Percentiles rank a stretch among this genome's conserved stretches.
Evolutionary conservation across 495 filamentous ascomycete genomes (phyloP).

Genomic region (Penicillium silybi): DNA sequence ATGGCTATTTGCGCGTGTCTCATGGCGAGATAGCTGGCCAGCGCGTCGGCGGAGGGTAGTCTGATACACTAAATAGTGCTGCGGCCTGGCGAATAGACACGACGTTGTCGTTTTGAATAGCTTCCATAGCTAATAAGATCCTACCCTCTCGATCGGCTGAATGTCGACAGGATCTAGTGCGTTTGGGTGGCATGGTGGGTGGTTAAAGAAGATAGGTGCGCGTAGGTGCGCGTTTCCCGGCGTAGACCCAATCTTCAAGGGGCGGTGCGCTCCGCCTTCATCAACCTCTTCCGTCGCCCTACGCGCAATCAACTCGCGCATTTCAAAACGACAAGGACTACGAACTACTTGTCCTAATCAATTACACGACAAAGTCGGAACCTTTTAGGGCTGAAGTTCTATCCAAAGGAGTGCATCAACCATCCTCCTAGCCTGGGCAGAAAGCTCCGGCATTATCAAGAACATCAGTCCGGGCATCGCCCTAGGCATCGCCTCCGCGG

Average conservation of each 20-base stretch:
- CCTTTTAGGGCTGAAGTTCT: background rate
- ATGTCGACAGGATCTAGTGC: too few species aligned
- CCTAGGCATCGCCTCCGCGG: background rate
- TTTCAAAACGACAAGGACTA: background rate
- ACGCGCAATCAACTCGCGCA: background rate
- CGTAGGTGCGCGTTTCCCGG: too few species aligned
- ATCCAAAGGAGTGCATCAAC: background rate
- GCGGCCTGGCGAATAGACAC: too few species aligned
- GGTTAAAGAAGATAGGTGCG: too few species aligned
- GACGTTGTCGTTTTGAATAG: too few species aligned
- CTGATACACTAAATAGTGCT: too few species aligned
- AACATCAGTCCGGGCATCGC: background rate
- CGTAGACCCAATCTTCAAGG: slow-evolving; percentile 11
- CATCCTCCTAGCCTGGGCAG: background rate
- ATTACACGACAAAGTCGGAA: background rate
- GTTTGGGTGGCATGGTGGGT: too few species aligned
- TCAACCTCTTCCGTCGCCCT: slow-evolving; percentile 12
- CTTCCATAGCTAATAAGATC: too few species aligned
- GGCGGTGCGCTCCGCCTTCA: slow-evolving; percentile 13
- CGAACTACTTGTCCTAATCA: background rate
- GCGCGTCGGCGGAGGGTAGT: too few species aligned
- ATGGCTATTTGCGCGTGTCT: too few species aligned
- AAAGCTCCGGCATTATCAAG: background rate
- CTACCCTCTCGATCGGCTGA: too few species aligned
- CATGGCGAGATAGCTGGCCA: too few species aligned